Percentiles rank a stretch among this genome's conserved stretches.
Evolutionary conservation across 177 flowering plant genomes (phyloP).

Genomic region (Vitis hybrid): DNA sequence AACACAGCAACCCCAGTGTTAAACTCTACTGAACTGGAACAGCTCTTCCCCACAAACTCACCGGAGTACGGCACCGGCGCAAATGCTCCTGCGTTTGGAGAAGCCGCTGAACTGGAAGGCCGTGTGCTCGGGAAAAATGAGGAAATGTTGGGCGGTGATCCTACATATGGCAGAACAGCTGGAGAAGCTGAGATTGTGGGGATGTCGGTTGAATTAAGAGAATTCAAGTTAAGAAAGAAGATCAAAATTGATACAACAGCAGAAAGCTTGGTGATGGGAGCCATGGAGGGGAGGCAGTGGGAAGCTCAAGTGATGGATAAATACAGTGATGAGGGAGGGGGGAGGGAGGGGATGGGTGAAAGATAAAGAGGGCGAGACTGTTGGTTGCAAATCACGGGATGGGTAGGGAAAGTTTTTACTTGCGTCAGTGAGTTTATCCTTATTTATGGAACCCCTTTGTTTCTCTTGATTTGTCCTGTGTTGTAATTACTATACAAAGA

Average conservation of each 20-base stretch:
- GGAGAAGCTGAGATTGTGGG: constrained; percentile 26
- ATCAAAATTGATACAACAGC: background rate
- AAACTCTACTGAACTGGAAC: constrained; percentile 8
- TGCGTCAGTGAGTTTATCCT: background rate
- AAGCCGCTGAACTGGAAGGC: constrained; percentile 10
- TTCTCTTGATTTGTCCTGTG: background rate
- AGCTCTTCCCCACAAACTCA: constrained; percentile 26
- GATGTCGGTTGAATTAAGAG: constrained; percentile 1
- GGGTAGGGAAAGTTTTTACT: background rate
- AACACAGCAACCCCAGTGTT: background rate
- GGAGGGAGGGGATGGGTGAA: background rate
- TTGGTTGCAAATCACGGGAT: constrained; percentile 9
- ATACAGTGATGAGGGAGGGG: background rate
- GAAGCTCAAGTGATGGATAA: background rate
- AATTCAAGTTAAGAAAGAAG: constrained; percentile 5
- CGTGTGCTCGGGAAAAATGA: constrained; percentile 25
- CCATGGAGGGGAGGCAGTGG: constrained; percentile 9
- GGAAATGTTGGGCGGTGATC: constrained; percentile 14
- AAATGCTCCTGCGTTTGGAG: constrained; percentile 9
- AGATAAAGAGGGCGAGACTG: background rate
- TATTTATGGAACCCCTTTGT: background rate
- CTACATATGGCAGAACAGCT: constrained; percentile 11
- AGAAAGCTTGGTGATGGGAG: constrained; percentile 4
- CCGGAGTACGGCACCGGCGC: constrained; percentile 24
- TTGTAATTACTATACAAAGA: background rate